Evolutionary conservation across 2,329 filamentous ascomycete genomes (phyloP).

Genomic region (Epichloe elymi): DNA sequence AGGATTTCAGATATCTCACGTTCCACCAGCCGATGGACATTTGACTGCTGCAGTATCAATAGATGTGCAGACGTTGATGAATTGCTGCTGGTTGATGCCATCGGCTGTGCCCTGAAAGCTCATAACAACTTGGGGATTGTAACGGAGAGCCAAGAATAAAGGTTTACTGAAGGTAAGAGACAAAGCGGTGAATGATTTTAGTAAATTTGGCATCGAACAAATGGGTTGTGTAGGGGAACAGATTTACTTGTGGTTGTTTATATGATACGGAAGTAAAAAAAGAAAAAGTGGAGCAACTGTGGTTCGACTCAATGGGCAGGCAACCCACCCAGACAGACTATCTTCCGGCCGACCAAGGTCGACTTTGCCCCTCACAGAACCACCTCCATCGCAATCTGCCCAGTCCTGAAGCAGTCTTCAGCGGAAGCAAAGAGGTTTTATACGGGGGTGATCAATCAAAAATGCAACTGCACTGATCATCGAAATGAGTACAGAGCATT

Average conservation of each 20-base stretch:
- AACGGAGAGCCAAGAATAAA: background rate
- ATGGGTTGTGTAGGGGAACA: no score
- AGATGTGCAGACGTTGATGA: background rate
- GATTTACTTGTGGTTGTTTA: no score
- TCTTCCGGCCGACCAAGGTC: no score
- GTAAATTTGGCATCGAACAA: no score
- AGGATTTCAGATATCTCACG: background rate
- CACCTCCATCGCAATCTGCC: background rate
- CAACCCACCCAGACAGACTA: background rate
- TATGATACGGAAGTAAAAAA: background rate
- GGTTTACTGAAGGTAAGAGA: background rate
- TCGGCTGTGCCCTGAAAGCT: background rate
- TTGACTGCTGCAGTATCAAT: background rate
- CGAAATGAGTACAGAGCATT: slow-evolving; percentile 16
- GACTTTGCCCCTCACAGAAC: background rate
- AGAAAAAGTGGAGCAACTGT: background rate
- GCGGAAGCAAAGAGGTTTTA: background rate
- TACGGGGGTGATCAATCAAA: no score
- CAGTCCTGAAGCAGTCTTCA: background rate
- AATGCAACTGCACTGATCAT: no score
- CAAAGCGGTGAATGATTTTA: no score
- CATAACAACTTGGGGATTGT: background rate
- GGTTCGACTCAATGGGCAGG: background rate
- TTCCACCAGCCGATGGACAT: background rate
- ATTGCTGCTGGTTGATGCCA: background rate